Evolutionary conservation across 345 rosid genomes (phyloP).

Genomic region (Litchi chinensis): DNA sequence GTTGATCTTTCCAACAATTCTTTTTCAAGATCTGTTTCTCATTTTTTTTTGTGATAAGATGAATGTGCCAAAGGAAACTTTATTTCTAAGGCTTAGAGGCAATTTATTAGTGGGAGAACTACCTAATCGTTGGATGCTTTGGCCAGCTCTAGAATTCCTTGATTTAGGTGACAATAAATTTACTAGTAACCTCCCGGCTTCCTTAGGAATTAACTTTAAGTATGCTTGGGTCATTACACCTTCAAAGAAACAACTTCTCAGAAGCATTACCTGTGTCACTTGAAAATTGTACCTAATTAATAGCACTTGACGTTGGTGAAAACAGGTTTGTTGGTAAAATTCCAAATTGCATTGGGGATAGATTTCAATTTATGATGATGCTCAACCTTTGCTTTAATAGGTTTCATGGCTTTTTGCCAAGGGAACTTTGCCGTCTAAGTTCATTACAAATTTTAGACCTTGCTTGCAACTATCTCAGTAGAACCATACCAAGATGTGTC

Average conservation of each 20-base stretch:
- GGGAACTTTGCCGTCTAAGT: background rate
- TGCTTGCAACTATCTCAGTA: background rate
- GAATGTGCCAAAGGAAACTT: conserved; percentile 1
- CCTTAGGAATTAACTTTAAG: background rate
- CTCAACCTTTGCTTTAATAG: conserved; percentile 22
- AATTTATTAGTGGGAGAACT: conserved; percentile 33
- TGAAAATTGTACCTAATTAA: background rate
- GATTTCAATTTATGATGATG: background rate
- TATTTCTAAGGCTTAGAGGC: conserved; percentile 37
- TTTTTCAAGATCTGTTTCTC: background rate
- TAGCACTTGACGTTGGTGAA: background rate
- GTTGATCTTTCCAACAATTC: conserved; percentile 24
- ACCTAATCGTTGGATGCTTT: conserved; percentile 28
- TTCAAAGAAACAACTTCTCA: background rate
- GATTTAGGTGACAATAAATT: background rate
- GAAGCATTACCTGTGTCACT: background rate
- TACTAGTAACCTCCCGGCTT: background rate
- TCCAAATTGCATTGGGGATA: conserved; percentile 16
- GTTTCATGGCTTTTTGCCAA: conserved; percentile 29
- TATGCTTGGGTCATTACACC: background rate
- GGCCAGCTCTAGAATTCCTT: background rate
- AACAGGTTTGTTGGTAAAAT: conserved; percentile 12
- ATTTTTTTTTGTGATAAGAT: conserved; percentile 22
- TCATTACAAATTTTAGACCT: conserved; percentile 19
- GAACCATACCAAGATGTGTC: conserved; percentile 4